These are phyloP conservation scores for Penicillium brevicompactum DNA, from an alignment of 2,329 filamentous ascomycete genomes.

Conservation along the genomic window DNA sequence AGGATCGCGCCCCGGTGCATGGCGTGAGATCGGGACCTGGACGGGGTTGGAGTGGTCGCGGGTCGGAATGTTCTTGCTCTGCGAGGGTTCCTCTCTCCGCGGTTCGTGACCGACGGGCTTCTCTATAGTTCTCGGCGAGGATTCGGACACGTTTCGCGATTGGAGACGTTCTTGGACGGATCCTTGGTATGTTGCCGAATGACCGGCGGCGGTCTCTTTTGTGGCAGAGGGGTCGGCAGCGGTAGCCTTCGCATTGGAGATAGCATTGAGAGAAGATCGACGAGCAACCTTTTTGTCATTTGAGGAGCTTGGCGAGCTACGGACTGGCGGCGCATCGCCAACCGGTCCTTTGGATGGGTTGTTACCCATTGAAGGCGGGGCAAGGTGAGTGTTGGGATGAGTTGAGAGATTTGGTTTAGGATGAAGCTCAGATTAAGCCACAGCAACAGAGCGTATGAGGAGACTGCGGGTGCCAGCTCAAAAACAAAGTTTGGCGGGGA, in stretches of 20 bases:
- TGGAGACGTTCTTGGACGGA: constrained; percentile 46
- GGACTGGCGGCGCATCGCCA: constrained; percentile 32
- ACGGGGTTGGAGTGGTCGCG: constrained; percentile 41
- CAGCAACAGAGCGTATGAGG: constrained; percentile 26
- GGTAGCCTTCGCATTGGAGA: constrained; percentile 42
- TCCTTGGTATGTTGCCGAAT: constrained; percentile 37
- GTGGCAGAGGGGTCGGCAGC: constrained; percentile 48
- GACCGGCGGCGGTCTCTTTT: constrained; percentile 46
- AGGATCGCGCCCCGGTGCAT: constrained; percentile 32
- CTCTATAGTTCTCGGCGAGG: constrained; percentile 26
- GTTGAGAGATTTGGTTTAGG: constrained; percentile 9
- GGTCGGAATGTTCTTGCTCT: constrained; percentile 28
- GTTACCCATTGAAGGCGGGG: constrained; percentile 49
- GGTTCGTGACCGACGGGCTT: constrained; percentile 25
- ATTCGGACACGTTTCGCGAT: constrained; percentile 39
- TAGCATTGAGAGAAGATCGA: constrained; percentile 44
- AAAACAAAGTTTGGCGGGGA: constrained; percentile 11
- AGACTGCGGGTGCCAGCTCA: constrained; percentile 13
- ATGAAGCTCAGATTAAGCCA: constrained; percentile 9
- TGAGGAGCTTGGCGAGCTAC: constrained; percentile 26
- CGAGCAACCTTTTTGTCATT: constrained; percentile 44
- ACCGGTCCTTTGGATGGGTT: constrained; percentile 48
- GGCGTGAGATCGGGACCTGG: constrained; percentile 40
- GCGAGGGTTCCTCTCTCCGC: constrained; percentile 24
- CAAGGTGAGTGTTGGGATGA: constrained; percentile 11